Percentiles rank a stretch among this genome's conserved stretches.
Evolutionary conservation across 139 green algal species (phyloP).

Genomic region (Volvox reticuliferus): DNA sequence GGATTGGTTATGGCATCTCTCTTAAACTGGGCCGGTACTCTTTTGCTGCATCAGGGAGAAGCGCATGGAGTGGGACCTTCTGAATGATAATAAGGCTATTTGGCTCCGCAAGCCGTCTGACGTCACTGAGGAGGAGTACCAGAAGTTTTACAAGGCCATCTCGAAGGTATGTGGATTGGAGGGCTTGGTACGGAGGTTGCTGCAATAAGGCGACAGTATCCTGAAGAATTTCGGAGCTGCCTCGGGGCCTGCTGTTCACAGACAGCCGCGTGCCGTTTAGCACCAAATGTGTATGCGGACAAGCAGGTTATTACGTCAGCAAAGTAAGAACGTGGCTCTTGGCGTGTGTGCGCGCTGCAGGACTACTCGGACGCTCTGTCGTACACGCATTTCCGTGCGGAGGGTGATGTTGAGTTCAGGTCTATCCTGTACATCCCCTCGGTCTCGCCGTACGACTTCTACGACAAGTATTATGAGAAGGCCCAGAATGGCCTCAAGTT

Average conservation of each 20-base stretch:
- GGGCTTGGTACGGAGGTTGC: no score
- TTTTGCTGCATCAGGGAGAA: slow-evolving; percentile 73
- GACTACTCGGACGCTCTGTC: slow-evolving; percentile 78
- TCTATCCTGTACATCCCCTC: slow-evolving; percentile 93
- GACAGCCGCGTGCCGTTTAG: no score
- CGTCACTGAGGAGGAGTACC: slow-evolving; percentile 94
- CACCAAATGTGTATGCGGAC: no score
- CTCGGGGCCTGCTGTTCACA: no score
- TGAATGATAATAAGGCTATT: slow-evolving; percentile 97
- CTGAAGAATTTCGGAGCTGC: no score
- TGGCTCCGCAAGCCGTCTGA: slow-evolving; percentile 94
- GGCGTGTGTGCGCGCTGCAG: slow-evolving; percentile 41
- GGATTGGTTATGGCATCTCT: no score
- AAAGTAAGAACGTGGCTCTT: no score
- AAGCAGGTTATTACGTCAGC: no score
- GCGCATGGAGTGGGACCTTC: slow-evolving; percentile 91
- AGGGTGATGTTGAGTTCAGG: slow-evolving; percentile 99
- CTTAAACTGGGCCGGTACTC: background rate
- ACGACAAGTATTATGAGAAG: slow-evolving; percentile 95
- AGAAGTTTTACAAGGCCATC: slow-evolving; percentile 97
- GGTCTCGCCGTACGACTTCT: slow-evolving; percentile 79
- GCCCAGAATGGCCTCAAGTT: slow-evolving; percentile 83
- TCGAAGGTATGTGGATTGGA: slow-evolving; percentile 74
- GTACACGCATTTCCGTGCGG: slow-evolving; percentile 96
- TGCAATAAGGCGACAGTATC: no score